Percentiles rank a stretch among this genome's conserved stretches.
These are phyloP conservation scores for Teratosphaeria gauchensis DNA, from an alignment of 2,329 filamentous ascomycete species.

Conservation along the genomic window DNA sequence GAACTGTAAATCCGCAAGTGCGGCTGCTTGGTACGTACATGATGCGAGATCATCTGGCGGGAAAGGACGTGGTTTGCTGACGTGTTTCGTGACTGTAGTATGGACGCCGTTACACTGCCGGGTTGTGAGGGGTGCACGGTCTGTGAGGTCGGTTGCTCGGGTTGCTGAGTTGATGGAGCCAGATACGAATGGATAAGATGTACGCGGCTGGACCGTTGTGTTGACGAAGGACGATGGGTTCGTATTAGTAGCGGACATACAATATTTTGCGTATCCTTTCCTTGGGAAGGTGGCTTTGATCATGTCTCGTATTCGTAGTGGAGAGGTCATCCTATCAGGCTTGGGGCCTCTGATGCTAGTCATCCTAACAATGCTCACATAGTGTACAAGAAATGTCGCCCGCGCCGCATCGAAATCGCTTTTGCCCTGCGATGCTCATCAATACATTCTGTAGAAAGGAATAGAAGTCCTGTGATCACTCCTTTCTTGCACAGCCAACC, in stretches of 20 bases:
- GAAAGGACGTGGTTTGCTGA: not conserved
- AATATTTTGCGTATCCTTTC: no score
- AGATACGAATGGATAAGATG: no score
- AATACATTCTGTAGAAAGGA: not conserved
- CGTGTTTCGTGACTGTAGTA: not conserved
- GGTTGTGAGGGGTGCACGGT: not conserved
- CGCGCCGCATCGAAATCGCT: slow-evolving; percentile 5
- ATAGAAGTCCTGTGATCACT: slow-evolving; percentile 1
- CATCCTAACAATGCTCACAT: not conserved
- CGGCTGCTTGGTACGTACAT: not conserved
- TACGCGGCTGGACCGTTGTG: no score
- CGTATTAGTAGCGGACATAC: no score
- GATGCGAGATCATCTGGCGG: not conserved
- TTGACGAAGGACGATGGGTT: no score
- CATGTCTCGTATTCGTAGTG: slow-evolving; percentile 4
- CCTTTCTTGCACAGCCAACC: slow-evolving; percentile 1
- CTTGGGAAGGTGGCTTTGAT: not conserved
- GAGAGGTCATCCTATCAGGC: slow-evolving; percentile 16
- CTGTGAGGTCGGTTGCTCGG: not conserved
- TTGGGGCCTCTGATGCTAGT: slow-evolving; percentile 9
- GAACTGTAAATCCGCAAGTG: not conserved
- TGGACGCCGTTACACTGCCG: not conserved
- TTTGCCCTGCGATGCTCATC: not conserved
- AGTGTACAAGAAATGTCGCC: not conserved
- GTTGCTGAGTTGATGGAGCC: not conserved